These are phyloP conservation scores for Hypoxylon lienhwacheense DNA, from an alignment of 495 filamentous ascomycete species.

Conservation along the genomic window DNA sequence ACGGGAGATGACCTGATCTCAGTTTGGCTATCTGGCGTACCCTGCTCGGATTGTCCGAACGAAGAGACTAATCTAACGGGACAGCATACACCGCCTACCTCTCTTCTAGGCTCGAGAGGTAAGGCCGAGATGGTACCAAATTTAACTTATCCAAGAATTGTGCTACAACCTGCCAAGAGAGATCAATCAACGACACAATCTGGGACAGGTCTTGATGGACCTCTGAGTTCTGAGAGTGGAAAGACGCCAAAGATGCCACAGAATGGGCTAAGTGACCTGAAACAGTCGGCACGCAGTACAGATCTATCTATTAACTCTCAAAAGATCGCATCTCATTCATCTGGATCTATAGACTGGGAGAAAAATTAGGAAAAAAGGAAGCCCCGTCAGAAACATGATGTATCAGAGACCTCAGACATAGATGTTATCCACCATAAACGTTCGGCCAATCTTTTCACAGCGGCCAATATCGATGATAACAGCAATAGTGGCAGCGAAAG, in stretches of 20 bases:
- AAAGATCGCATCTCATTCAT: constrained; percentile 19
- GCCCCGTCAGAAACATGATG: constrained; percentile 31
- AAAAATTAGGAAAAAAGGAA: constrained; percentile 30
- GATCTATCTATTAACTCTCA: constrained; percentile 17
- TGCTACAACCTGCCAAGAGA: constrained; percentile 7
- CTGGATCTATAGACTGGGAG: constrained; percentile 33
- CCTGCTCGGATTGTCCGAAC: not conserved
- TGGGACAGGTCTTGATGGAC: constrained; percentile 33
- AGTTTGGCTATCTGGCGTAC: constrained; percentile 24
- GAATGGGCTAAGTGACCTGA: constrained; percentile 8
- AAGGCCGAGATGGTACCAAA: not conserved
- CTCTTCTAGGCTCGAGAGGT: not conserved
- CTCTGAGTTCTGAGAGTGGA: constrained; percentile 33
- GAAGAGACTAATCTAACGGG: not conserved
- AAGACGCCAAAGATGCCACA: constrained; percentile 20
- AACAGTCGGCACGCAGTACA: constrained; percentile 20
- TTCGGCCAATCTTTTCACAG: not conserved
- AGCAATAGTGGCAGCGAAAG: constrained; percentile 1
- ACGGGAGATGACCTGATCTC: constrained; percentile 24
- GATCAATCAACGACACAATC: constrained; percentile 11
- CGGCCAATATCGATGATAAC: not conserved
- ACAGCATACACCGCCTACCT: not conserved
- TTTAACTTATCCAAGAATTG: constrained; percentile 8
- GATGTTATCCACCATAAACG: not conserved
- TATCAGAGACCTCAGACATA: constrained; percentile 26